Evolutionary conservation across 139 green algal genomes (phyloP), one percentile per base, ranked within the genome.

Genomic region (Limnomonas spitsbergensis): DNA sequence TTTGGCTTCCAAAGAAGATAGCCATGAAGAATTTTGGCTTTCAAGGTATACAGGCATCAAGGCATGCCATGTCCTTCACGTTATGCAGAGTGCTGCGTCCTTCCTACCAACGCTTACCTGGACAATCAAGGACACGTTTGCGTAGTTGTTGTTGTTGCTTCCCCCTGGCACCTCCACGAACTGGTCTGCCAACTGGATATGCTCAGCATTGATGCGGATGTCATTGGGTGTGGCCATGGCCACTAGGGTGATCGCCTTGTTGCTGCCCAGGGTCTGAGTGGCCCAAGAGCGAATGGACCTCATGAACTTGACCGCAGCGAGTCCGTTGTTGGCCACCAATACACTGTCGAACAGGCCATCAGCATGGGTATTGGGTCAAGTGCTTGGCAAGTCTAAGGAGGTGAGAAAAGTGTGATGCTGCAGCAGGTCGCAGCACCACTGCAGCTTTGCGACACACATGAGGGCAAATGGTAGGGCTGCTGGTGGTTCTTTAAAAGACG

Each of bases 81-180:
- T n/a, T n/a, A n/a, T n/a, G n/a, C n/a, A n/a, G n/a, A n/a, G n/a
- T n/a, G n/a, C n/a, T n/a, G n/a, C n/a, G n/a, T n/a, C n/a, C n/a
- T n/a, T n/a, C n/a, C n/a, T n/a, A n/a, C n/a, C n/a, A n/a, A n/a
- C 14, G 38, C 40, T 20, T 37, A 88, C 53, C 73, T 83, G 73
- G 29, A 93, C 88, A 77, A 99, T 99, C 36, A 99, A 90, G 75
- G 85, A 84, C 69, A 98, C 94, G 53, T 99, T 99, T 77, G 94
- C 95, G 78, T 99, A 99, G 88, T 99, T 99, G 90, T 99, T 98
- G 85, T 93, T 93, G 89, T 98, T 99, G 75, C 86, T 92, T 72
- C 96, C 96, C 3, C 95, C 95, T 3, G 95, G 95, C 71, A 94
- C 93, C 87, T 99, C 95, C 52, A 99, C 93, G 85, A 99, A 98